Base-by-base conservation (phyloP, 345 rosid species). In the Ricinus communis region DNA sequence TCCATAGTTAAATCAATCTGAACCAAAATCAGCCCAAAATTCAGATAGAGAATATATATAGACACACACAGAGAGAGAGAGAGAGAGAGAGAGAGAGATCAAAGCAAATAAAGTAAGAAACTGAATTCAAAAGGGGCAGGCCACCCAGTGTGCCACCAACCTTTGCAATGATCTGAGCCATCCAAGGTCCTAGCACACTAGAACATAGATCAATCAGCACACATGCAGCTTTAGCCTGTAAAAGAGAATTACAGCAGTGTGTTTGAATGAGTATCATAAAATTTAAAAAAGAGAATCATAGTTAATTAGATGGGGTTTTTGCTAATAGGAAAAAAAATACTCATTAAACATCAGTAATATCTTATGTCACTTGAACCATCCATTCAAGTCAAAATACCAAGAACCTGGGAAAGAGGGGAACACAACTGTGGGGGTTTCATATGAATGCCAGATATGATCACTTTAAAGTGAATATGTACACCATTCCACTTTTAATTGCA, bases 181-280 rank as follows among this genome's bases (percentile, higher is more conserved):
- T 78, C 97, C 97, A 91, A 69, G 97, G 89, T n/a, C 91, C 90
- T 60, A 91, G 78, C 67, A 83, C 85, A 45, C 88, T 79, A 55
- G 89, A 88, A 77, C 97, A 91, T 28, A 91, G 82, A 80, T 91
- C 97, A 73, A 91, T 83, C 56, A 91, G 73, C 71, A 91, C 78
- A 71, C 97, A 88, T 54, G 97, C 93, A 63, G 91, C 93, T 83
- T 88, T 91, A 63, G 89, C 91, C 97, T 91, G 89, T 62, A 62
- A 55, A 82, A 75, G 68, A 71, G 71, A 16, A 40, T 33, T 58
- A 58, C 41, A 64, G 66, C 66, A 70, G 61, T 69, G 66, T 54
- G 21, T 31, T 74, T 61, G 62, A 15, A 56, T 16, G n/a, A 27
- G 47, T 19, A 71, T 19, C 41, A 19, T 11, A 71, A n/a, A n/a